Evolutionary conservation across 129 eudicot species (phyloP), one percentile per base, ranked within the genome.

Genomic region (Lactuca sativa): DNA sequence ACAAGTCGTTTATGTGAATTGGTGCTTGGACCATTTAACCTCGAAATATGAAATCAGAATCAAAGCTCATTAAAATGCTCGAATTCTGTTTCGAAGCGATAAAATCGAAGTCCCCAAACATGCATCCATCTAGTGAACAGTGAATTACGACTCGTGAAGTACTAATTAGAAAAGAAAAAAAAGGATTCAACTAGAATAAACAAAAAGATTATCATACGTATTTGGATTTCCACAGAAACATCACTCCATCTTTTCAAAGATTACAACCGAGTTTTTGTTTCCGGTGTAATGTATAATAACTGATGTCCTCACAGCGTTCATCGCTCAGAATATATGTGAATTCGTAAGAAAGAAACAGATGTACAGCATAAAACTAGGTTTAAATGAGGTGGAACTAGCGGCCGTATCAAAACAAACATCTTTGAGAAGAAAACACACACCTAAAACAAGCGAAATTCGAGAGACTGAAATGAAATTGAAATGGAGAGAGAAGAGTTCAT

Each of bases 61-160:
- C 33, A 17, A 40, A 67, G 21, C 56, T 21, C 40, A 44, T 13
- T 66, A 66, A 5, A 11, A 32, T 40, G 62, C 18, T n/a, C 53
- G 32, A 71, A 59, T n/a, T 59, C 18, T 14, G 33, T 30, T 70
- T 5, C 41, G 30, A 18, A 33, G 25, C 32, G 17, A 36, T 58
- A 31, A 64, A 66, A 57, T 47, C 47, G 13, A 66, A 51, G 40
- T 12, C n/a, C 6, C 36, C 3, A 48, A 67, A 75, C 74, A 59
- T 57, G 62, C 54, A 14, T 66, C 37, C 44, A 40, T 65, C 65
- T 63, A 64, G 54, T 64, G 4, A 62, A 49, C 41, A 41, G 15
- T 56, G 6, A 12, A 47, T 36, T 71, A 64, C 72, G 44, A 21
- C 33, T 60, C 47, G 38, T 66, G 5, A 70, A 41, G 8, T 11